phyloP scores from a whole-genome alignment of 331 rosid genomes.

The Malus hybrid region DNA sequence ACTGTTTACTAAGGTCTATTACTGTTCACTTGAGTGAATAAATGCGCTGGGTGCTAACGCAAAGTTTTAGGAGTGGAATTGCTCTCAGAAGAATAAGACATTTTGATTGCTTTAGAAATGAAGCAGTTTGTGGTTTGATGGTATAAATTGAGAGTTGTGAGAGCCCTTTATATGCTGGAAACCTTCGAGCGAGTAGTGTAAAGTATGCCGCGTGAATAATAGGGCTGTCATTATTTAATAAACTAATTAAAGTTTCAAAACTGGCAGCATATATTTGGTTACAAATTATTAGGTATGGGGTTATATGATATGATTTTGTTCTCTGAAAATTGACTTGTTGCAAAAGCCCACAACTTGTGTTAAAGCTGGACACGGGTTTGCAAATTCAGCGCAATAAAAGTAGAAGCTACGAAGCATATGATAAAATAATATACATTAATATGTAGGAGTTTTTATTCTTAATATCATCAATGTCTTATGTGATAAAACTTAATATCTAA shows the following conservation, averaged over 20 bases:
- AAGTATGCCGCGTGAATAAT: not conserved
- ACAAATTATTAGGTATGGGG: not conserved
- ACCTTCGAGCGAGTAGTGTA: not conserved
- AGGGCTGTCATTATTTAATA: not conserved
- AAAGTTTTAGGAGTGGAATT: too few species aligned
- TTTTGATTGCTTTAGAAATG: not conserved
- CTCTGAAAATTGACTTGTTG: not conserved
- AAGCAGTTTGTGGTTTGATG: not conserved
- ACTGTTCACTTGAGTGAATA: too few species aligned
- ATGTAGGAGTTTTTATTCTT: too few species aligned
- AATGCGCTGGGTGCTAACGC: too few species aligned
- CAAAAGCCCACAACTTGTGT: not conserved
- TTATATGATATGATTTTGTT: not conserved
- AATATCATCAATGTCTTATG: fast-evolving
- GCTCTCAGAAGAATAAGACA: not conserved
- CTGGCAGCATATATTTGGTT: not conserved
- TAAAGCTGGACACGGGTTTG: conserved; percentile 4
- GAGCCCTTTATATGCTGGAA: not conserved
- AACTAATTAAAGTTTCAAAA: not conserved
- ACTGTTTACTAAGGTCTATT: too few species aligned
- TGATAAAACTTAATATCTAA: too few species aligned
- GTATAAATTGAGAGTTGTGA: not conserved
- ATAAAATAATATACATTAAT: too few species aligned
- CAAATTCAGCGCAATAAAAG: not conserved
- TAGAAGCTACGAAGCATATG: not conserved